These are phyloP conservation scores for Corchorus olitorius DNA, from an alignment of 345 rosid species.

Conservation along the genomic window DNA sequence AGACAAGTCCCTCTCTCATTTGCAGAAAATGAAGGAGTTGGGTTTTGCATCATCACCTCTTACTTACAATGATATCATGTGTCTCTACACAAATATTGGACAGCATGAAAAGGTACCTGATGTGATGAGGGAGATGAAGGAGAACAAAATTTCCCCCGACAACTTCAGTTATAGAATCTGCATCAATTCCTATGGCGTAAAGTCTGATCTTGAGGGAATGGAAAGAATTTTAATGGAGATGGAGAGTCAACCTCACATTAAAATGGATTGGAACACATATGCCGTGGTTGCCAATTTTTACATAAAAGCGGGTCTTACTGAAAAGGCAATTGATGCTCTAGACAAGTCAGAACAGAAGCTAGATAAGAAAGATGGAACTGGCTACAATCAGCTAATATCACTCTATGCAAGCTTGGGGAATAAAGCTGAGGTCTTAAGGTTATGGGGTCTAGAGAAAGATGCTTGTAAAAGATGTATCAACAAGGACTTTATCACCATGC, in stretches of 20 bases:
- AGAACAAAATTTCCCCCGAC: constrained; percentile 58
- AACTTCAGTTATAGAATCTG: constrained; percentile 81
- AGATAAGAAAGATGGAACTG: constrained; percentile 69
- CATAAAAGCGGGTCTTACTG: constrained; percentile 50
- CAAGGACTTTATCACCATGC: constrained; percentile 58
- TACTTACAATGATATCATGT: constrained; percentile 78
- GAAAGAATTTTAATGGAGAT: constrained; percentile 61
- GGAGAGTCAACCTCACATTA: constrained; percentile 56
- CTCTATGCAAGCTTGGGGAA: constrained; percentile 70
- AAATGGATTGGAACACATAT: constrained; percentile 87
- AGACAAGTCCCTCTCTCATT: constrained; percentile 61
- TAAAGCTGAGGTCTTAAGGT: constrained; percentile 59
- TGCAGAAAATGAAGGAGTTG: constrained; percentile 73
- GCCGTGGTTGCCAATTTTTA: constrained; percentile 72
- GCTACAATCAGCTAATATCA: constrained; percentile 69
- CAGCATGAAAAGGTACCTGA: constrained; percentile 63
- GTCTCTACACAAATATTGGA: constrained; percentile 60
- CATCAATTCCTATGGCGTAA: constrained; percentile 68
- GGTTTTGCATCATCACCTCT: constrained; percentile 58
- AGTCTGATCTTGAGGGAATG: constrained; percentile 57
- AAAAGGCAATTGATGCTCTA: constrained; percentile 54
- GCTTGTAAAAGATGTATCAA: constrained; percentile 68
- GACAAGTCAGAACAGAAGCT: constrained; percentile 61
- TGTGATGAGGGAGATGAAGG: constrained; percentile 75
- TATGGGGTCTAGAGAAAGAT: constrained; percentile 68